phyloP scores from a whole-genome alignment of 2,329 filamentous ascomycete genomes.

The Aspergillus versicolor region DNA sequence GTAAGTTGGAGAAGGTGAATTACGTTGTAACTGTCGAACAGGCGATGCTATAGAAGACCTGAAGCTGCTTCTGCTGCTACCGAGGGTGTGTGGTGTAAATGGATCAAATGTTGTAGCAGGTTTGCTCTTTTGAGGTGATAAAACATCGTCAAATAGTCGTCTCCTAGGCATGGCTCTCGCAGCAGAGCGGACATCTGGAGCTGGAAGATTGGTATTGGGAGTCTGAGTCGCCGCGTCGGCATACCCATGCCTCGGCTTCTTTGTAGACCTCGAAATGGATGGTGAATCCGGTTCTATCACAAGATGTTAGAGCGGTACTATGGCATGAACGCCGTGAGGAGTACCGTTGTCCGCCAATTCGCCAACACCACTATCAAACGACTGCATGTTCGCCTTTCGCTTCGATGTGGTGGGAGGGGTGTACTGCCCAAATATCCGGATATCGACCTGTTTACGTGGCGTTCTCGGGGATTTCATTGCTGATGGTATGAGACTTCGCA shows the following conservation, averaged over 20 bases:
- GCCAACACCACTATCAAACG: conserved; percentile 6
- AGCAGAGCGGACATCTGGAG: background rate
- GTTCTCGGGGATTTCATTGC: conserved; percentile 1
- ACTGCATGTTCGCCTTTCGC: background rate
- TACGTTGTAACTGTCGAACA: background rate
- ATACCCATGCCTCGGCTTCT: background rate
- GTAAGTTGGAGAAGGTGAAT: background rate
- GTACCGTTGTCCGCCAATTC: background rate
- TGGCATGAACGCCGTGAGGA: background rate
- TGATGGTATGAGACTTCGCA: background rate
- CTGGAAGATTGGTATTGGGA: background rate
- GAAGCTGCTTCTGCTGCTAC: background rate
- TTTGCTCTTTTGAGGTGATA: background rate
- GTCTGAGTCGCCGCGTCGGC: conserved; percentile 1
- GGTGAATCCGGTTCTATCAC: background rate
- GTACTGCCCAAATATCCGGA: conserved; percentile 1
- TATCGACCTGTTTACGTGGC: conserved; percentile 6
- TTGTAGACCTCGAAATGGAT: background rate
- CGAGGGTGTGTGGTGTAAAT: background rate
- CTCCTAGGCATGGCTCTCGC: background rate
- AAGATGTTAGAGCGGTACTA: background rate
- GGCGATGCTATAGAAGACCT: background rate
- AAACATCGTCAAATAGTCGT: background rate
- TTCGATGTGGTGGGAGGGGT: conserved; percentile 3
- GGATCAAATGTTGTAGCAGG: background rate